Conservation (phyloP, 768 basidiomycete species). For the Cubamyces sp. region DNA sequence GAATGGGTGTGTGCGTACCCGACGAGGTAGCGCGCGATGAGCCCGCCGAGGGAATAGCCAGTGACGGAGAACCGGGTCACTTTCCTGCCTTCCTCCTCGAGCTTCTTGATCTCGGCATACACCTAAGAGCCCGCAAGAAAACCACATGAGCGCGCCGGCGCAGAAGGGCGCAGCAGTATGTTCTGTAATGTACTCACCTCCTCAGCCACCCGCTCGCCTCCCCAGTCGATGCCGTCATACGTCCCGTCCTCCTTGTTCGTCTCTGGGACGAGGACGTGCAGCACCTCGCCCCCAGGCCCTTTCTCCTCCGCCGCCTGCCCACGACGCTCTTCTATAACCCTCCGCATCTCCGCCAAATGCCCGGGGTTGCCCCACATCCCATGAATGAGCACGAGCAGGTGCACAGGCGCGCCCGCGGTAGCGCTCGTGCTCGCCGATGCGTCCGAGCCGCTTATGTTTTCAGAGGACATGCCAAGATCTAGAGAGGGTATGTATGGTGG, state of each 20-base stretch:
- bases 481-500: too few species aligned
- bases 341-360: constrained; percentile 63
- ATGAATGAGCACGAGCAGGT: constrained; percentile 51
- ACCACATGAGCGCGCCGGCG: not conserved
- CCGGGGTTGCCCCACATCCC: constrained; percentile 84
- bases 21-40: constrained; percentile 78
- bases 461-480: constrained; percentile 17
- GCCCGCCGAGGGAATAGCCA: constrained; percentile 83
- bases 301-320: constrained; percentile 26
- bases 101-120: constrained; percentile 52
- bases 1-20: constrained; percentile 46
- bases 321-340: constrained; percentile 54
- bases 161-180: not conserved
- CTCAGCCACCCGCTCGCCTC: constrained; percentile 76
- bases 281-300: constrained; percentile 43
- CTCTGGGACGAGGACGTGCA: constrained; percentile 68
- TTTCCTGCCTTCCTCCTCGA: constrained; percentile 54
- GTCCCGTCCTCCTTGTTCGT: constrained; percentile 69
- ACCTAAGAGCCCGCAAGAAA: constrained; percentile 47
- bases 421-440: constrained; percentile 7
- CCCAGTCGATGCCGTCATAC: constrained; percentile 86
- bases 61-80: constrained; percentile 74
- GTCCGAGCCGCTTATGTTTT: not conserved
- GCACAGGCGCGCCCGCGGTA: constrained; percentile 32
- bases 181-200: constrained; percentile 53